phyloP scores from a whole-genome alignment of 1,284 basidiomycete species.

The Apiotrichum siamense region DNA sequence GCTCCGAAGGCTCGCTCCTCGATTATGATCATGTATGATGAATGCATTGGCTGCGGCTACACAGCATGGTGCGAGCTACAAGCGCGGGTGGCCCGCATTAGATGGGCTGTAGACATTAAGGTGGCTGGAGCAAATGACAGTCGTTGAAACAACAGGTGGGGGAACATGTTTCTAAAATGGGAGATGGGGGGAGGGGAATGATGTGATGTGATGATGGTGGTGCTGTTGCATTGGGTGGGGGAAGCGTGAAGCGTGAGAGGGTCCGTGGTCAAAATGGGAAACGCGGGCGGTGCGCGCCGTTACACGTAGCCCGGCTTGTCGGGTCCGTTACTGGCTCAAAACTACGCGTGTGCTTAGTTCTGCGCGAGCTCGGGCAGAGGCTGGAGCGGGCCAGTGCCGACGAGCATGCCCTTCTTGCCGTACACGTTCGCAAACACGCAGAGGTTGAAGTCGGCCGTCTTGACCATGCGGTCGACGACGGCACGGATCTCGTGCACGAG shows the following conservation, averaged over 20 bases:
- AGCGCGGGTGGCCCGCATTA: neutral
- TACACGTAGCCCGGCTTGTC: no score
- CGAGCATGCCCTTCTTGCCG: slow-evolving; percentile 24
- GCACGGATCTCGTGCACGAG: slow-evolving; percentile 42
- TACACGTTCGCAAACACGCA: slow-evolving; percentile 21
- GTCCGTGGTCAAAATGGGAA: no score
- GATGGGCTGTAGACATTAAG: neutral
- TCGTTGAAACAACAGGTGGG: no score
- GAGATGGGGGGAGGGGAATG: no score
- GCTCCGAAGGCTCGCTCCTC: no score
- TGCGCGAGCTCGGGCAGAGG: slow-evolving; percentile 14
- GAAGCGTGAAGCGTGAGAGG: no score
- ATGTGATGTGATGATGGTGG: no score
- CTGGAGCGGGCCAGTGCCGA: slow-evolving; percentile 13
- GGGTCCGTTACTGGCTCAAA: no score
- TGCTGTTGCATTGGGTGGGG: no score
- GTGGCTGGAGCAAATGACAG: no score
- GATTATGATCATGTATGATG: neutral
- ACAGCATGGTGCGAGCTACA: neutral
- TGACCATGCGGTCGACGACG: slow-evolving; percentile 50
- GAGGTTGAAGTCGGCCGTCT: slow-evolving; percentile 46
- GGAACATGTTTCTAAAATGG: no score
- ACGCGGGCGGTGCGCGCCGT: no score
- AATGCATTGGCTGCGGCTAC: slow-evolving; percentile 1
- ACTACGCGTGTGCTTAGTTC: neutral